Evolutionary conservation across 2,329 filamentous ascomycete species (phyloP).

Genomic region (Hypomyces perniciosus): DNA sequence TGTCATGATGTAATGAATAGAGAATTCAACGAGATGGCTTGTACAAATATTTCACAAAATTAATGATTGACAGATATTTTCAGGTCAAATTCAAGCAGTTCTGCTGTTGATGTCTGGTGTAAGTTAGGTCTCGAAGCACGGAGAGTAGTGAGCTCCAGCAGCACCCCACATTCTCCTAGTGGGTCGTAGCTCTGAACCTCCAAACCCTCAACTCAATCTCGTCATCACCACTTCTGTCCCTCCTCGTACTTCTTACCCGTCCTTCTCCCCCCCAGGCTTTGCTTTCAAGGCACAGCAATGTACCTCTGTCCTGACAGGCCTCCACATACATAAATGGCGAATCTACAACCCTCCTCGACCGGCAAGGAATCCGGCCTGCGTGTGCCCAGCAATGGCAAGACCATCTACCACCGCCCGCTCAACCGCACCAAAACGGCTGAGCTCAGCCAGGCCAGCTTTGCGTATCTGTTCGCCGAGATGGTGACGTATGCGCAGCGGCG

Average conservation of each 20-base stretch:
- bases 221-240: no score
- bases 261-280: neutral
- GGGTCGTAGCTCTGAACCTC: neutral
- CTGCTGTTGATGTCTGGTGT: no score
- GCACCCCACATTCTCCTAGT: constrained; percentile 5
- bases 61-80: no score
- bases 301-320: constrained; percentile 1
- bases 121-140: no score
- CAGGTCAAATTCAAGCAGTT: no score
- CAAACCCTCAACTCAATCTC: neutral
- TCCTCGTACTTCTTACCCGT: no score
- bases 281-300: constrained; percentile 6
- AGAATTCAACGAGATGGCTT: no score
- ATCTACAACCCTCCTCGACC: constrained; percentile 42
- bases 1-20: no score
- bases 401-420: constrained; percentile 92
- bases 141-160: neutral
- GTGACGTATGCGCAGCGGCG: constrained; percentile 87
- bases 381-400: constrained; percentile 89
- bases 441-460: constrained; percentile 88
- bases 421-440: constrained; percentile 86
- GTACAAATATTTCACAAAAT: no score
- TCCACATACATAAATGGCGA: constrained; percentile 37
- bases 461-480: constrained; percentile 95
- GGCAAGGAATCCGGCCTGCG: constrained; percentile 62